Evolutionary conservation across 371 early-diverging fungal genomes (phyloP).

Genomic region (Dichotomocladium elegans): DNA sequence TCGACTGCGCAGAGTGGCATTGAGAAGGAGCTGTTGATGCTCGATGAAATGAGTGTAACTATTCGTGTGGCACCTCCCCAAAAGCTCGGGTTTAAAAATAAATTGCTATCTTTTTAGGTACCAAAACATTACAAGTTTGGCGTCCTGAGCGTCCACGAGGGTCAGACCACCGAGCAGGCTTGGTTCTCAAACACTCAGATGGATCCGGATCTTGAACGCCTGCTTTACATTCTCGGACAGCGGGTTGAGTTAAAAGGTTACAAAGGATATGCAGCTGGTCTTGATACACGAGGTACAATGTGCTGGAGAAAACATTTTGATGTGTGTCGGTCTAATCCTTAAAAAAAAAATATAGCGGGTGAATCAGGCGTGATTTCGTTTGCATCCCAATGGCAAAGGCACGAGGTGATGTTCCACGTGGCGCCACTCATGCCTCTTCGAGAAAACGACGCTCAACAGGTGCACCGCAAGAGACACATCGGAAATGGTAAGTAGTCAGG

Average conservation of each 20-base stretch:
- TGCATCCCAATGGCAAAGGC: conserved; percentile 72
- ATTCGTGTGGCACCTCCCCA: too few relatives aligned
- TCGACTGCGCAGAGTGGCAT: conserved; percentile 43
- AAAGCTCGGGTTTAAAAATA: too few relatives aligned
- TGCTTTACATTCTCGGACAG: conserved; percentile 68
- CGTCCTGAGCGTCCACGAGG: conserved; percentile 57
- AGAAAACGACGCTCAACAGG: conserved; percentile 68
- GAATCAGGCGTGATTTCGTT: conserved; percentile 74
- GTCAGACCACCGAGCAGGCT: conserved; percentile 72
- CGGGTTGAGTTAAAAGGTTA: conserved; percentile 72
- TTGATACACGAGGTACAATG: conserved; percentile 69
- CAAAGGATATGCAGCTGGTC: conserved; percentile 77
- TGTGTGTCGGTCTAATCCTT: too few relatives aligned
- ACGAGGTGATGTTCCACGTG: conserved; percentile 88
- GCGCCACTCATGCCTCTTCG: conserved; percentile 73
- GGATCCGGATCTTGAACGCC: conserved; percentile 57
- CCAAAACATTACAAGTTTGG: conserved; percentile 82
- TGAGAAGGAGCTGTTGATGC: conserved; percentile 51
- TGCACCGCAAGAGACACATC: conserved; percentile 81
- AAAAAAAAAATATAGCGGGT: conserved; percentile 30
- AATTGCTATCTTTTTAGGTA: conserved; percentile 25
- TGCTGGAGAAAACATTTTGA: neutral
- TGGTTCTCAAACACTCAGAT: conserved; percentile 68
- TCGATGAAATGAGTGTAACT: conserved; percentile 44
- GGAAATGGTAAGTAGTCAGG: conserved; percentile 70